Base-by-base conservation (phyloP, 768 basidiomycete genomes). In the Leccinellum albellum region DNA sequence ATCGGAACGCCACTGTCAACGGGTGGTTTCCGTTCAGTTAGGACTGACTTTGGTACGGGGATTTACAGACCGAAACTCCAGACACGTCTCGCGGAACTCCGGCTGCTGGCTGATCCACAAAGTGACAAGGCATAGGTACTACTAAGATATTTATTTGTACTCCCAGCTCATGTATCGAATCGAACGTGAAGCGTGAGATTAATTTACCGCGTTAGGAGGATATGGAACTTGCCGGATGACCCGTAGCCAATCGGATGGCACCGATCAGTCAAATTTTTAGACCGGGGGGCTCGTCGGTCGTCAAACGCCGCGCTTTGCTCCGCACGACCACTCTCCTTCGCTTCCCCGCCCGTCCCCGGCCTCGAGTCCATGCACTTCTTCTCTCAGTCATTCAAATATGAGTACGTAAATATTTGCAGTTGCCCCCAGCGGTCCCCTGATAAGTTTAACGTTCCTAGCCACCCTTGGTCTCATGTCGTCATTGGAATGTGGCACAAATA, bases 401-500 rank as follows among this genome's bases (percentile, higher is more conserved):
- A 91, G 91, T 93, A 66, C 71, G 88, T 81, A 33, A 23, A 35
- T 21, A 0, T 54, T 28, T 8, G n/a, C 49, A 45, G 21, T 55
- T 52, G 44, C 55, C 56, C 28, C 12, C 51, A 32, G 24, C 33
- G 1, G 28, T 47, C 35, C 49, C 54, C 54, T 55, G 50, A 64
- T 44, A 9, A 20, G 45, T 51, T 21, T 45, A 62, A 60, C 42
- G 56, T 57, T 56, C 53, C 47, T 46, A 97, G 94, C 60, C 91
- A 94, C 69, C 82, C 92, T 42, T 95, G 94, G 88, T 81, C 86
- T 58, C 91, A 93, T 76, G 92, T 95, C 63, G 85, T 94, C 60
- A 87, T 89, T 68, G 91, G 90, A 61, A 90, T 96, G 81, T 94
- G 92, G 89, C 87, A 88, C 63, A 97, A 97, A 80, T 97, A 97